Conservation (phyloP, 1,139 yeast genomes). For the Yamadazyma spencermartinsiae region DNA sequence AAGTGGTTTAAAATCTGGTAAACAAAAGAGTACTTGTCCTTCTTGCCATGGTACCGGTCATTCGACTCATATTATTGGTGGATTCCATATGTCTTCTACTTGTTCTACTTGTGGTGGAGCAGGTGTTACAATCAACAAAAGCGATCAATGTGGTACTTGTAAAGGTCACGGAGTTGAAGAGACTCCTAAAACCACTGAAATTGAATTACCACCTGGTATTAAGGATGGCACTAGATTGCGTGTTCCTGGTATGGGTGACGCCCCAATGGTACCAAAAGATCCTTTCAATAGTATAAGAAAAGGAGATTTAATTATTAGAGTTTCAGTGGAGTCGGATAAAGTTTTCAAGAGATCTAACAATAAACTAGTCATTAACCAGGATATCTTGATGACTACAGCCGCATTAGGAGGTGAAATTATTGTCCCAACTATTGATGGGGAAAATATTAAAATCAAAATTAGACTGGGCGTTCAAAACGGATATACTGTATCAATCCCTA, state of each 20-base stretch:
- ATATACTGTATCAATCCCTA: slow-evolving; percentile 72
- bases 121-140: slow-evolving; percentile 72
- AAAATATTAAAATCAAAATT: slow-evolving; percentile 72
- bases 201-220: slow-evolving; percentile 88
- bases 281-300: slow-evolving; percentile 63
- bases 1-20: slow-evolving; percentile 78
- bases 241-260: slow-evolving; percentile 87
- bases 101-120: slow-evolving; percentile 87
- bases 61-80: slow-evolving; percentile 83
- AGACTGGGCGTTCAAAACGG: slow-evolving; percentile 86
- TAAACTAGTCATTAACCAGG: slow-evolving; percentile 62
- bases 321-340: slow-evolving; percentile 74
- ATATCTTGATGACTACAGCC: slow-evolving; percentile 91
- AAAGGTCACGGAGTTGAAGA: slow-evolving; percentile 88
- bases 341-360: slow-evolving; percentile 65
- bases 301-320: slow-evolving; percentile 86
- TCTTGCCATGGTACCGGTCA: slow-evolving; percentile 95
- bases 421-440: slow-evolving; percentile 84
- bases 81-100: slow-evolving; percentile 96
- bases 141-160: slow-evolving; percentile 76
- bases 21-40: slow-evolving; percentile 74
- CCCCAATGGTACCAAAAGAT: slow-evolving; percentile 71
- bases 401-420: slow-evolving; percentile 90
- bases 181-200: slow-evolving; percentile 63
- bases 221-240: slow-evolving; percentile 84